Evolutionary conservation across 768 basidiomycete genomes (phyloP), one percentile per base, ranked within the genome.

Genomic region (Clavulina sp.): DNA sequence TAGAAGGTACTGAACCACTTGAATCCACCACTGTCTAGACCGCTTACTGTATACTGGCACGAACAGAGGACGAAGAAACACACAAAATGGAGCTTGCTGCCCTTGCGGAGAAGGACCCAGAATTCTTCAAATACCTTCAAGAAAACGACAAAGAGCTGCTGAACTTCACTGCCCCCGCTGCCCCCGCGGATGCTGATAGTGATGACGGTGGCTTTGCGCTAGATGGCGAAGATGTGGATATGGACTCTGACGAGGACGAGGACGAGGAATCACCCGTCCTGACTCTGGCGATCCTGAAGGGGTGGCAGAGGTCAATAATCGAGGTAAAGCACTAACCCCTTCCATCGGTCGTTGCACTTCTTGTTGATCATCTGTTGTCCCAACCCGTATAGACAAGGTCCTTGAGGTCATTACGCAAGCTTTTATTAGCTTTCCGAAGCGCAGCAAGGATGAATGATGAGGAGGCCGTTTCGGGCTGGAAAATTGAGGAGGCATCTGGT

Each of bases 71-170:
- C 52, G 86, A 81, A 23, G 69, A 70, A 49, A 65, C 70, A 3
- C 93, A 96, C 69, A 68, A 88, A 54, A 65, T 78, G 41, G 84
- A 93, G 51, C 74, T 99, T 13, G 80, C 84, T 34, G 80, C 84
- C 61, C 75, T 99, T 32, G 86, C 86, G 1, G 84, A 93, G 65
- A 89, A 88, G 63, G 93, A 99, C 64, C 93, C 93, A n/a, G 93
- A 95, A 61, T 99, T 97, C 68, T 99, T 78, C 80, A 88, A 92
- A 66, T 99, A 92, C 63, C 72, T 99, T 2, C 82, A 92, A 68
- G 87, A 97, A 66, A 91, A 99, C 61, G 95, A 99, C 65, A 70
- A 72, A 53, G 91, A 89, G 51, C 69, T 97, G n/a, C 71, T 99
- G 2, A 73, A 86, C 3, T 97, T 97, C 61, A 69, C 77, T 36